These are phyloP conservation scores for Pythium diclinum DNA, from an alignment of 352 stramenopile species.

Conservation along the genomic window DNA sequence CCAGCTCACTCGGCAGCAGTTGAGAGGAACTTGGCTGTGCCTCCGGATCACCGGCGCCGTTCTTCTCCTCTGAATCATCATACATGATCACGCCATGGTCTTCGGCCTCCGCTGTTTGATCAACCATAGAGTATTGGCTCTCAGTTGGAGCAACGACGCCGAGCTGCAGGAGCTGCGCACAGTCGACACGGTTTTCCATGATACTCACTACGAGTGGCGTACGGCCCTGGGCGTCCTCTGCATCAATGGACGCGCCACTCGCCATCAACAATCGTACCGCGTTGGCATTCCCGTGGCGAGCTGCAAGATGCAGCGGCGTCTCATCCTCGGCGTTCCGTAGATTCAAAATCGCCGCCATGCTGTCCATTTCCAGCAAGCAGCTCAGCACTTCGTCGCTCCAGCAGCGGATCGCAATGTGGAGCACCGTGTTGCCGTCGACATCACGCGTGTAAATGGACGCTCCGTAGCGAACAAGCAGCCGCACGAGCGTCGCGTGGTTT, in stretches of 20 bases:
- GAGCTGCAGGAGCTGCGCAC: constrained; percentile 57
- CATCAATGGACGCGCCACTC: constrained; percentile 37
- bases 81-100: constrained; percentile 6
- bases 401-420: constrained; percentile 79
- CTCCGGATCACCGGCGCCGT: background rate
- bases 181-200: constrained; percentile 67
- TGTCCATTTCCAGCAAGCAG: constrained; percentile 65
- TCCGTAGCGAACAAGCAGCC: constrained; percentile 47
- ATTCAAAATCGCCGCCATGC: constrained; percentile 64
- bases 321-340: constrained; percentile 86
- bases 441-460: constrained; percentile 71
- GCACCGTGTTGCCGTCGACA: constrained; percentile 79
- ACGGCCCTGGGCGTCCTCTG: constrained; percentile 55
- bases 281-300: constrained; percentile 39
- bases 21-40: background rate
- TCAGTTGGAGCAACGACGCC: constrained; percentile 12
- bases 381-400: constrained; percentile 77
- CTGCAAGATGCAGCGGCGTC: constrained; percentile 87
- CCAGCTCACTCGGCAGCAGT: constrained; percentile 5
- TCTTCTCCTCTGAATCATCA: constrained; percentile 1
- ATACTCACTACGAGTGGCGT: constrained; percentile 66
- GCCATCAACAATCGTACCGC: constrained; percentile 42
- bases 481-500: constrained; percentile 39
- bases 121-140: background rate
- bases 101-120: background rate